A percentile compares a stretch with the other conserved stretches of the same genome.
phyloP scores from a whole-genome alignment of 148 eudicot genomes.

The Simmondsia chinensis region DNA sequence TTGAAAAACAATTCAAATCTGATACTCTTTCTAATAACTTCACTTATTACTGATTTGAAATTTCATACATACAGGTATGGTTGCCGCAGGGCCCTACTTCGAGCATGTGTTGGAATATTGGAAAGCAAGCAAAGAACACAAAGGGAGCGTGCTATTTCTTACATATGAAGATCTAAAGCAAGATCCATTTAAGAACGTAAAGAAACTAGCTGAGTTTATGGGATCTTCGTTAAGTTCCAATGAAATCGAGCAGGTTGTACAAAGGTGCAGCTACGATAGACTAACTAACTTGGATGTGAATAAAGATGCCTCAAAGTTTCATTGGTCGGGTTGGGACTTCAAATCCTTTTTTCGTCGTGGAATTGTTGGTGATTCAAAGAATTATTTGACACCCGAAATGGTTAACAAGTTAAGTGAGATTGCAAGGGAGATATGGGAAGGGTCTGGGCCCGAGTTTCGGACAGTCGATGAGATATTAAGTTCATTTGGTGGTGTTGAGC shows the following conservation, averaged over 20 bases:
- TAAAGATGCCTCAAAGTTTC: neutral
- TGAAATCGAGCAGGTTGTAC: constrained; percentile 7
- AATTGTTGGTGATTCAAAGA: constrained; percentile 7
- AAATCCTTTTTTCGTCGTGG: constrained; percentile 8
- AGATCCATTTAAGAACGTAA: neutral
- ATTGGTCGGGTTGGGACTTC: neutral
- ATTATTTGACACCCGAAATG: constrained; percentile 10
- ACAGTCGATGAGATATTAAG: too few species aligned
- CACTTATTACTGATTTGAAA: too few species aligned
- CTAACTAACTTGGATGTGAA: constrained; percentile 10
- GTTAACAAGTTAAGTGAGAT: neutral
- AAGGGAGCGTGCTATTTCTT: neutral
- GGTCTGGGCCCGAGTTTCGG: constrained; percentile 4
- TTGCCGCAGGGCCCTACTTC: constrained; percentile 7
- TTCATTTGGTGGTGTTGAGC: too few species aligned
- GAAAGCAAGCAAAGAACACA: neutral
- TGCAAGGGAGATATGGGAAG: constrained; percentile 6
- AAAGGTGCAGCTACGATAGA: constrained; percentile 5
- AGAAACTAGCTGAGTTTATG: constrained; percentile 7
- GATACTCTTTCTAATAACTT: too few species aligned
- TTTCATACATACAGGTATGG: too few species aligned
- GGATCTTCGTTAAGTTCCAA: neutral
- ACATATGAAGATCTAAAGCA: constrained; percentile 14
- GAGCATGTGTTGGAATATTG: constrained; percentile 10
- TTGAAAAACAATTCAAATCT: too few species aligned